phyloP scores from a whole-genome alignment of 495 filamentous ascomycete species.

The Aspergillus conjunctus region DNA sequence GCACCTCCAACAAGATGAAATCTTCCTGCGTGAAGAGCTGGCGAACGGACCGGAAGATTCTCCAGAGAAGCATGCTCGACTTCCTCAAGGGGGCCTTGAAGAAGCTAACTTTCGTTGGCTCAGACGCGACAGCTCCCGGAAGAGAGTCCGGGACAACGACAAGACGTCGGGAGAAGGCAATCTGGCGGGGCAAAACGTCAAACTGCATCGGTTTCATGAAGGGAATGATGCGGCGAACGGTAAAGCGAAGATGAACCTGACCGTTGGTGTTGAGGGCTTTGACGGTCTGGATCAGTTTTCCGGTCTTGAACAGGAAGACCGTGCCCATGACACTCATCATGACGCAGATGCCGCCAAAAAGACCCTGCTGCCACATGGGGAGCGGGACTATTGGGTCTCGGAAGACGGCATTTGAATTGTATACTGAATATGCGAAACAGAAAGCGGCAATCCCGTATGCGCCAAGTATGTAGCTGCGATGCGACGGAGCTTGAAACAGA shows the following conservation, averaged over 20 bases:
- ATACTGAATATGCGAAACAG: slow-evolving; percentile 59
- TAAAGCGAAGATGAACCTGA: slow-evolving; percentile 38
- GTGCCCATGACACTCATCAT: slow-evolving; percentile 49
- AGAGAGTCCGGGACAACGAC: slow-evolving; percentile 31
- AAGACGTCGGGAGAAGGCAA: slow-evolving; percentile 42
- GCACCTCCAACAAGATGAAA: slow-evolving; percentile 47
- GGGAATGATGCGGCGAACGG: slow-evolving; percentile 45
- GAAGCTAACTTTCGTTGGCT: slow-evolving; percentile 29
- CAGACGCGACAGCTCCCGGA: slow-evolving; percentile 13
- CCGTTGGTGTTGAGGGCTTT: slow-evolving; percentile 38
- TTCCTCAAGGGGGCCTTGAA: slow-evolving; percentile 43
- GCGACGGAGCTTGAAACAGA: slow-evolving; percentile 64
- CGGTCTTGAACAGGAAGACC: slow-evolving; percentile 41
- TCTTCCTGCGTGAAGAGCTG: slow-evolving; percentile 50
- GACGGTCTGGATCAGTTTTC: slow-evolving; percentile 38
- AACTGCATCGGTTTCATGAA: slow-evolving; percentile 43
- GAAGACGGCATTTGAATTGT: slow-evolving; percentile 52
- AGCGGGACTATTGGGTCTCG: slow-evolving; percentile 36
- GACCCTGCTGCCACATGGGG: slow-evolving; percentile 43
- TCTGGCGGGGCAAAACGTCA: slow-evolving; percentile 41
- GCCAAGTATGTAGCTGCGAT: slow-evolving; percentile 58
- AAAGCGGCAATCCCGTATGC: slow-evolving; percentile 57
- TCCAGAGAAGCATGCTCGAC: slow-evolving; percentile 37
- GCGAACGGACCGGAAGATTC: slow-evolving; percentile 41
- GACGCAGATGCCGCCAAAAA: slow-evolving; percentile 46